Base-by-base conservation (phyloP, 2,329 filamentous ascomycete genomes). In the Ceratocystis eucalypticola region DNA sequence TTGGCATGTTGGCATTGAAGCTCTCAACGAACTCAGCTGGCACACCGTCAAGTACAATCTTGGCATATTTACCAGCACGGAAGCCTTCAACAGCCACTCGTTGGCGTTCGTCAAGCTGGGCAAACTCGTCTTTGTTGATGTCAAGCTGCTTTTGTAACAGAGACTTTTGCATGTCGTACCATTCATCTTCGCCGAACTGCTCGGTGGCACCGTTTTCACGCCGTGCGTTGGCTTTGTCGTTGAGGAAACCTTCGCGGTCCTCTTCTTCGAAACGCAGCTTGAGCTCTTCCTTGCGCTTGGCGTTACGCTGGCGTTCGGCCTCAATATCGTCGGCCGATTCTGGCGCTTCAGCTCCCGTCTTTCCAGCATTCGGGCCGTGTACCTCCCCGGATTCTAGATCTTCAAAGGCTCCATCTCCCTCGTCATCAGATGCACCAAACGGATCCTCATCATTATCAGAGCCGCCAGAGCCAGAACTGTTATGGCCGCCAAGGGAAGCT, bases 141-240 rank as follows among this genome's bases (percentile, higher is more conserved):
- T 95, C 89, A 69, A 94, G 83, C 75, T 99, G 94, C 77, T 96
- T 96, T 76, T 96, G 89, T 68, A 99, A 86, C 74, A 88, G 83
- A 41, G 94, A 90, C 78, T 99, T 99, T 74, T 99, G 94, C 33
- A 89, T 85, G 73, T 97, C 94, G 74, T 99, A 99, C 95, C 95
- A 99, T 66, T 99, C 90, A 74, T 99, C 94, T 76, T 99, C 94
- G 64, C 92, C 94, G 72, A 96, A 97, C 73, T 95, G 88, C 65
- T 93, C 85, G 5, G 85, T 80, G 2, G 82, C 81, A 44, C 82
- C 87, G 37, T 83, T 85, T 70, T 91, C 88, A 69, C 84, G 80
- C 45, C 88, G 83, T 10, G 88, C 88, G 63, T 87, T 84, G 33
- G 89, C 86, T 73, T 95, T 95, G 76, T 94, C 91, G 72, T 95